Evolutionary conservation across 1,284 basidiomycete species (phyloP).

Genomic region (Rhodotorula sp.): DNA sequence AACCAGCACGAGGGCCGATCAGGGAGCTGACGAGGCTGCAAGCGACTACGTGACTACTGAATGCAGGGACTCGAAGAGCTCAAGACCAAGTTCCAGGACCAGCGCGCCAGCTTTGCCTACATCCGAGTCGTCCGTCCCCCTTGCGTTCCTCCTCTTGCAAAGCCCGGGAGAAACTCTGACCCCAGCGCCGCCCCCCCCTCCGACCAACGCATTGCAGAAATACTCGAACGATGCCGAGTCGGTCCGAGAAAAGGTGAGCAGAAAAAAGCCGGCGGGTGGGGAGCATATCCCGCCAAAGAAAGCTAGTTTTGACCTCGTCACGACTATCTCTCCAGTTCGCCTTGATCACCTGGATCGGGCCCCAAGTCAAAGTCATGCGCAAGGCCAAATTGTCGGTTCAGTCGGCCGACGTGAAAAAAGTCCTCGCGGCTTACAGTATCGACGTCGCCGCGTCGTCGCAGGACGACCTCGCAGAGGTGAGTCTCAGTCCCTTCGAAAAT

Average conservation of each 20-base stretch:
- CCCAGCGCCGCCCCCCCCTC: too few relatives aligned
- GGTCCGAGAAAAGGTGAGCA: constrained; percentile 29
- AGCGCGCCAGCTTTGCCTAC: constrained; percentile 35
- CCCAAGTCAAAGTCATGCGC: constrained; percentile 27
- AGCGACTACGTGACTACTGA: too few relatives aligned
- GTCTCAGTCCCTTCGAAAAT: background rate
- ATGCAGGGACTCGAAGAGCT: constrained; percentile 33
- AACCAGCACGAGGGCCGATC: too few relatives aligned
- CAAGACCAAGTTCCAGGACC: constrained; percentile 26
- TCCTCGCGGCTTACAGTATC: constrained; percentile 30
- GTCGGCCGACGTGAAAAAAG: constrained; percentile 30
- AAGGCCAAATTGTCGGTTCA: constrained; percentile 39
- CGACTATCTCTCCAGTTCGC: constrained; percentile 23
- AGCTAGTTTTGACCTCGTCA: background rate
- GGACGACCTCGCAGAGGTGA: constrained; percentile 34
- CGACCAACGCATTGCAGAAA: constrained; percentile 15
- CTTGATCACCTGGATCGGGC: constrained; percentile 30
- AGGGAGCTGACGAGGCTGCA: too few relatives aligned
- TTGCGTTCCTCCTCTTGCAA: background rate
- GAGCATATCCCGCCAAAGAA: background rate
- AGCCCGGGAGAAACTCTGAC: too few relatives aligned
- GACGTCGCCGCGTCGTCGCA: constrained; percentile 33
- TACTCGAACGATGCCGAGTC: constrained; percentile 41
- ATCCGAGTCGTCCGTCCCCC: constrained; percentile 23
- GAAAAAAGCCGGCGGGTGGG: background rate